A percentile compares a stretch with the other conserved stretches of the same genome.
phyloP scores from a whole-genome alignment of 768 basidiomycete genomes.

The Psilocybe cubensis region DNA sequence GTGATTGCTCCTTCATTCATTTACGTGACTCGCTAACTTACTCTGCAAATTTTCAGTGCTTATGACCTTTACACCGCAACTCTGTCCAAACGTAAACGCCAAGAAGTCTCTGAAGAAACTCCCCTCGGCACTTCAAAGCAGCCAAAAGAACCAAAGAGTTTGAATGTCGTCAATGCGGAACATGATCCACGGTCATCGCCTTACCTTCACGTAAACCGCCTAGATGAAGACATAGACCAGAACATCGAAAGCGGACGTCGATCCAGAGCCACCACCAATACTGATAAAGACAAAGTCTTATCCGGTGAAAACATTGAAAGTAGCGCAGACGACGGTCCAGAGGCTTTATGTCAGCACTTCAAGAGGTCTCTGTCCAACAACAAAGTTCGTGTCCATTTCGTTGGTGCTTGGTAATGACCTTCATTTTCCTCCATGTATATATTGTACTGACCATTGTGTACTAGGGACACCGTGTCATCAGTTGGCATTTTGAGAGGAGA shows the following conservation, averaged over 20 bases:
- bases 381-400: constrained; percentile 43
- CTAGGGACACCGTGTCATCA: constrained; percentile 53
- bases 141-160: too few species aligned
- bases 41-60: neutral
- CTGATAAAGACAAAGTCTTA: too few species aligned
- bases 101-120: neutral
- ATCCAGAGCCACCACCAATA: too few species aligned
- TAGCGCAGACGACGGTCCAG: neutral
- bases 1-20: neutral
- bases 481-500: constrained; percentile 37
- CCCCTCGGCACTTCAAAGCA: too few species aligned
- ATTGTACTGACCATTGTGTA: neutral
- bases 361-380: constrained; percentile 21
- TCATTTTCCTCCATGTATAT: neutral
- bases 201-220: too few species aligned
- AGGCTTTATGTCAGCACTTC: neutral
- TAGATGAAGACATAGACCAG: too few species aligned
- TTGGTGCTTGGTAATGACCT: constrained; percentile 43
- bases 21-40: neutral
- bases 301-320: neutral
- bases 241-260: too few species aligned
- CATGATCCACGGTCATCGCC: too few species aligned
- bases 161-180: too few species aligned
- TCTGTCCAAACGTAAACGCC: neutral
- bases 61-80: constrained; percentile 12